Evolutionary conservation across 768 basidiomycete genomes (phyloP).

Genomic region (Mycena chlorophos): DNA sequence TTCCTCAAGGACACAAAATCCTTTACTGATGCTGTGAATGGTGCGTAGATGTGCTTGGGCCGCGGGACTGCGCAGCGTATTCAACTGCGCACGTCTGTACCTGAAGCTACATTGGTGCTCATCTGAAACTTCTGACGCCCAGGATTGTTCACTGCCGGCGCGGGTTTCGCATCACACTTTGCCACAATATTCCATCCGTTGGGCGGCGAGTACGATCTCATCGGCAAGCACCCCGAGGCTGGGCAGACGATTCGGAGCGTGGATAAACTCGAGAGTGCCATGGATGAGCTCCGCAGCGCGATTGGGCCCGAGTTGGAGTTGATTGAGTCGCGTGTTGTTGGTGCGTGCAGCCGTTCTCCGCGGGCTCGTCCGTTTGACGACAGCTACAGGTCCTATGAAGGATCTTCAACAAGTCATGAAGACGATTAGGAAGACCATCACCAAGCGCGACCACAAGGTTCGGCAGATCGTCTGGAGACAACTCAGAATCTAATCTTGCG

Average conservation of each 20-base stretch:
- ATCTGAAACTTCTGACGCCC: background rate
- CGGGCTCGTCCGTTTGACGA: too few species aligned
- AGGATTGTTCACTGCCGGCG: conserved; percentile 69
- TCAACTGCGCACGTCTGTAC: too few species aligned
- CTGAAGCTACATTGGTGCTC: too few species aligned
- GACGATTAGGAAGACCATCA: conserved; percentile 88
- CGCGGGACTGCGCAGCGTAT: too few species aligned
- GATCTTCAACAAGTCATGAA: conserved; percentile 88
- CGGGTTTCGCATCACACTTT: conserved; percentile 65
- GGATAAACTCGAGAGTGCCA: conserved; percentile 63
- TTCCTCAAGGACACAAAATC: conserved; percentile 88
- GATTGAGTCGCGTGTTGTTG: conserved; percentile 82
- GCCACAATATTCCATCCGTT: conserved; percentile 64
- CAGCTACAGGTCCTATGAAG: conserved; percentile 85
- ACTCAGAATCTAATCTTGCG: too few species aligned
- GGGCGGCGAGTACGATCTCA: conserved; percentile 74
- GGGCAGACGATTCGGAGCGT: conserved; percentile 79
- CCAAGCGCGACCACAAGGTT: conserved; percentile 96
- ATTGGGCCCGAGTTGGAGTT: conserved; percentile 91
- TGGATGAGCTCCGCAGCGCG: conserved; percentile 81
- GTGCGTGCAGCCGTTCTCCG: too few species aligned
- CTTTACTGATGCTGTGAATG: conserved; percentile 79
- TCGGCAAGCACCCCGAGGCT: conserved; percentile 75
- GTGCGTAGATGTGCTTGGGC: too few species aligned
- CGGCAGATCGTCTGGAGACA: background rate